These are phyloP conservation scores for Xanthoceras sorbifolium DNA, from an alignment of 345 rosid species.

Conservation along the genomic window DNA sequence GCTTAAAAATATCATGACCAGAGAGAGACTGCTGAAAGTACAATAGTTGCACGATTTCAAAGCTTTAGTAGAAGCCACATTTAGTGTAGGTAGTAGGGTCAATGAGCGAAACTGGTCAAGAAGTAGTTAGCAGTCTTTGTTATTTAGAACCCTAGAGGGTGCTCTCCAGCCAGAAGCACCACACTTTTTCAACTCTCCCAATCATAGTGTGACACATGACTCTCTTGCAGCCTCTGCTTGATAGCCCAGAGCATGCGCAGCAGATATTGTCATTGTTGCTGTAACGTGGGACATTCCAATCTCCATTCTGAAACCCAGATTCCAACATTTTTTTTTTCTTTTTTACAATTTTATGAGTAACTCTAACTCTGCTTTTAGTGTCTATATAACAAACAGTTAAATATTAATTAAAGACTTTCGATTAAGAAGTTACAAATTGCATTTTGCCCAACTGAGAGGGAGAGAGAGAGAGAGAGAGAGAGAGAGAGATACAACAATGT, in stretches of 20 bases:
- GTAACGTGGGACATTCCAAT: neutral
- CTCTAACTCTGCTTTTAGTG: too few relatives aligned
- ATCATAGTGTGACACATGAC: conserved; percentile 20
- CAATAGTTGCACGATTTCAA: neutral
- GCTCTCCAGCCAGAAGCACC: conserved; percentile 34
- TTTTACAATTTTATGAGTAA: too few relatives aligned
- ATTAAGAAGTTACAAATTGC: conserved; percentile 14
- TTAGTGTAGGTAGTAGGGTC: conserved; percentile 6
- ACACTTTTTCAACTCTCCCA: conserved; percentile 13
- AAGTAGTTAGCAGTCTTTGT: neutral
- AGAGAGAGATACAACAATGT: neutral
- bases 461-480: too few relatives aligned
- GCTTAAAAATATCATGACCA: conserved; percentile 9
- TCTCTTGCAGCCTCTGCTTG: conserved; percentile 17
- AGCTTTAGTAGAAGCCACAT: conserved; percentile 9
- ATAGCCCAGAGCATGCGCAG: neutral
- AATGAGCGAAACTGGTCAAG: neutral
- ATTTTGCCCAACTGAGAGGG: neutral
- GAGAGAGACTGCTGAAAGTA: neutral
- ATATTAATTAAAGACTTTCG: neutral
- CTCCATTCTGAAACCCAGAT: too few relatives aligned
- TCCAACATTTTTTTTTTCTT: too few relatives aligned
- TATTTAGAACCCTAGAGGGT: neutral
- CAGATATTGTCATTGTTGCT: neutral
- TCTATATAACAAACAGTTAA: too few relatives aligned